phyloP scores from a whole-genome alignment of 305 asterid genomes.

The Lippia alba region DNA sequence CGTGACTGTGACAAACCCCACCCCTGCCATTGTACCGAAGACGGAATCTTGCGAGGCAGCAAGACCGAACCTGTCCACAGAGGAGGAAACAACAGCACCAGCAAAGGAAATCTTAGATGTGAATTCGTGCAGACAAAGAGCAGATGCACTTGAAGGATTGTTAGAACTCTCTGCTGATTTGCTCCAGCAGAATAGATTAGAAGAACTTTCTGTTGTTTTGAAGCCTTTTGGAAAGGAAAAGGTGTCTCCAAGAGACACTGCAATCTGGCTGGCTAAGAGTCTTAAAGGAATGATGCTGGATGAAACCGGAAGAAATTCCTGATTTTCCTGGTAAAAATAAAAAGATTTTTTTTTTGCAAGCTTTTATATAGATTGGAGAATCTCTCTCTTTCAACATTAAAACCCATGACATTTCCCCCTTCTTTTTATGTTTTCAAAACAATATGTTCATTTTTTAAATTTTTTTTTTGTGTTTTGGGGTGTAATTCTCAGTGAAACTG shows the following conservation, averaged over 20 bases:
- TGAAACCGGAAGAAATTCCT: slow-evolving; percentile 63
- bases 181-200: slow-evolving; percentile 85
- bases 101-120: slow-evolving; percentile 75
- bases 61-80: slow-evolving; percentile 37
- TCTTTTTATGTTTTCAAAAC: neutral
- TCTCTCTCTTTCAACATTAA: slow-evolving; percentile 7
- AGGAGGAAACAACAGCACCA: slow-evolving; percentile 56
- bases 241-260: slow-evolving; percentile 99
- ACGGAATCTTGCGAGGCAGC: slow-evolving; percentile 45
- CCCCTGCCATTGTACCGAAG: slow-evolving; percentile 36
- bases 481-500: slow-evolving; percentile 17
- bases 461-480: slow-evolving; percentile 2
- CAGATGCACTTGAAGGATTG: slow-evolving; percentile 97
- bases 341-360: slow-evolving; percentile 17
- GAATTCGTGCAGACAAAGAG: slow-evolving; percentile 85
- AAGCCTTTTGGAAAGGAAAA: slow-evolving; percentile 95
- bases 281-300: slow-evolving; percentile 99
- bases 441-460: neutral
- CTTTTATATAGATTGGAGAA: slow-evolving; percentile 31
- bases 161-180: slow-evolving; percentile 92
- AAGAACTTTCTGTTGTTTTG: slow-evolving; percentile 85
- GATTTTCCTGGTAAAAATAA: slow-evolving; percentile 34
- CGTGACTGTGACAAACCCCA: slow-evolving; percentile 37
- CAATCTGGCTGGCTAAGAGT: slow-evolving; percentile 95
- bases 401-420: neutral